phyloP scores from a whole-genome alignment of 225 moss, liverwort and hornwort genomes.

The Lunularia cruciata region DNA sequence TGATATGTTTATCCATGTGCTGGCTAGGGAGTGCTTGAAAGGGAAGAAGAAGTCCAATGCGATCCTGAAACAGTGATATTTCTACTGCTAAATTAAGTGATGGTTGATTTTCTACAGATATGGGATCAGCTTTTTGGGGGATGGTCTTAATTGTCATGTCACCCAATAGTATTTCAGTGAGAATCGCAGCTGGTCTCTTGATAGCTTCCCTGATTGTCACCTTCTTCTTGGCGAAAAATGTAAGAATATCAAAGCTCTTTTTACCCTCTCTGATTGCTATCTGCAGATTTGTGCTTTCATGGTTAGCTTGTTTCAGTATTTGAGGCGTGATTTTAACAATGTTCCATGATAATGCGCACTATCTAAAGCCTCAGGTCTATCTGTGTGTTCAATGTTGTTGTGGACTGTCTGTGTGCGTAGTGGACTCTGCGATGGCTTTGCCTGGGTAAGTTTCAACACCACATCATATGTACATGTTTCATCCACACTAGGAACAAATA shows the following conservation, averaged over 20 bases:
- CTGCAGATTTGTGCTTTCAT: neutral
- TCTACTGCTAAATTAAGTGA: too few relatives aligned
- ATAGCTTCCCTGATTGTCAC: slow-evolving; percentile 76
- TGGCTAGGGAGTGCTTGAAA: neutral
- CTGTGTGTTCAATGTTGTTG: neutral
- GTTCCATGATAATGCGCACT: too few relatives aligned
- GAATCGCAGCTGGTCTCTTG: slow-evolving; percentile 78
- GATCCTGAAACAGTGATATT: too few relatives aligned
- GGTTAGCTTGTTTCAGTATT: neutral
- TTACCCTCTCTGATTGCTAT: neutral
- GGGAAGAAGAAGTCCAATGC: too few relatives aligned
- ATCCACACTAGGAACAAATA: neutral
- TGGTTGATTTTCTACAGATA: slow-evolving; percentile 55
- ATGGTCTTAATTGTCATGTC: slow-evolving; percentile 95
- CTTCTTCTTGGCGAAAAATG: slow-evolving; percentile 80
- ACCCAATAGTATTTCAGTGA: slow-evolving; percentile 61
- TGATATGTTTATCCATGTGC: neutral
- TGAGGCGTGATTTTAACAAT: neutral
- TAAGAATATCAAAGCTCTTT: slow-evolving; percentile 38
- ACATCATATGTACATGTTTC: neutral
- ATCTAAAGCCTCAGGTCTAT: neutral
- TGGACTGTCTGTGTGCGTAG: slow-evolving; percentile 36
- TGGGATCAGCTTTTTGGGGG: slow-evolving; percentile 99
- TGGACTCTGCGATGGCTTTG: slow-evolving; percentile 91
- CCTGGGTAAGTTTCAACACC: slow-evolving; percentile 55